phyloP scores from a whole-genome alignment of 208 protist species.

The Leishmania guyanensis region DNA sequence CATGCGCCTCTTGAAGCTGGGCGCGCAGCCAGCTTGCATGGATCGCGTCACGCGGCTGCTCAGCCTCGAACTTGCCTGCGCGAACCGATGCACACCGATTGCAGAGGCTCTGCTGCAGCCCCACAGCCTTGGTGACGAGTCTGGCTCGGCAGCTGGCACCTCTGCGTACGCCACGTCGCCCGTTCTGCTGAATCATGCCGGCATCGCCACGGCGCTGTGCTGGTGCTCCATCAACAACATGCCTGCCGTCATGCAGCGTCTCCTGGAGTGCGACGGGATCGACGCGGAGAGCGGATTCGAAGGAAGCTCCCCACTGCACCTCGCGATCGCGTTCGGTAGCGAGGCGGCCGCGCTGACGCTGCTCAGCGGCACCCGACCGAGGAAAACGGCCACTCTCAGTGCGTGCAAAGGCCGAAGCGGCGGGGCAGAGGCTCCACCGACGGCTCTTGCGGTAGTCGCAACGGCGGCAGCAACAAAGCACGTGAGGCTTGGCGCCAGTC shows the following conservation, averaged over 20 bases:
- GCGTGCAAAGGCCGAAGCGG: neutral
- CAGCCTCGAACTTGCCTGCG: constrained; percentile 76
- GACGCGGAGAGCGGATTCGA: constrained; percentile 61
- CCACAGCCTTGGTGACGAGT: constrained; percentile 5
- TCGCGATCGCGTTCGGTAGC: constrained; percentile 72
- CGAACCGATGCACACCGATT: constrained; percentile 63
- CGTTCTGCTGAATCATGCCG: constrained; percentile 72
- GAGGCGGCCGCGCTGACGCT: constrained; percentile 62
- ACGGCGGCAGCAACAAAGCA: neutral
- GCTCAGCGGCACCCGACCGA: constrained; percentile 35
- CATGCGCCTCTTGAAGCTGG: constrained; percentile 63
- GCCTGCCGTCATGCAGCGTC: constrained; percentile 49
- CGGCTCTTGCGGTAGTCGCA: neutral
- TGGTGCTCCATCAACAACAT: constrained; percentile 85
- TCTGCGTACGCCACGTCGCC: constrained; percentile 44
- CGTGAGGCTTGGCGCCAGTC: neutral
- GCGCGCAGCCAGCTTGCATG: constrained; percentile 61
- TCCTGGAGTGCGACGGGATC: constrained; percentile 56
- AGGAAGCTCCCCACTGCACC: constrained; percentile 66
- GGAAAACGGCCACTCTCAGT: neutral
- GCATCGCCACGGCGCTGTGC: constrained; percentile 74
- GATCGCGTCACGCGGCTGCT: constrained; percentile 69
- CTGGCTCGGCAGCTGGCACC: neutral
- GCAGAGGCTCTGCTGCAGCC: constrained; percentile 46
- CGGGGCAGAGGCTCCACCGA: neutral